Base-by-base conservation (phyloP, 352 stramenopile genomes). In the Phytophthora tubulina region DNA sequence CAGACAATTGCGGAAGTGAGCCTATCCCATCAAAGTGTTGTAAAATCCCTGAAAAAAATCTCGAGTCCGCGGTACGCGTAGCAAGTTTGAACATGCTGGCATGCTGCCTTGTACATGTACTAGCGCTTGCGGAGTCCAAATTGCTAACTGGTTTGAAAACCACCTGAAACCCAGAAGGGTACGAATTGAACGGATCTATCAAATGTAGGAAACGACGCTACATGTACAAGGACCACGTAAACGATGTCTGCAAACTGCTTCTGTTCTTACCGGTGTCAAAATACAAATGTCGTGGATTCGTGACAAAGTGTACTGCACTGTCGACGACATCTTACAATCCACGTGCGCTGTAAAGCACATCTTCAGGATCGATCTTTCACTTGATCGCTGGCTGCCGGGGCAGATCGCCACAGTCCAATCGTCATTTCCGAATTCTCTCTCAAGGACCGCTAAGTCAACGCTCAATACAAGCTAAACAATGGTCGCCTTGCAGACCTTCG, bases 321-420 rank as follows among this genome's bases (percentile, higher is more conserved):
- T 56, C 41, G 41, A 62, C 42, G 31, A 63, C 45, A 58, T 51
- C 30, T 21, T 64, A 44, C 57, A 64, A 46, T 51, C 35, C 36
- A 32, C 14, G 9, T 42, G 8, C 45, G n/a, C 32, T 41, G 33
- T 65, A 32, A 50, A 59, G 36, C 46, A 67, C 48, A 67, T 60
- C 59, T 32, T 67, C n/a, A n/a, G 60, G 60, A 51, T 60, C 49
- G 38, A 49, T 67, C 38, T 41, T 54, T 69, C 62, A 39, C 31
- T 62, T 11, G 62, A 55, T 69, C 62, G 62, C 49, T 38, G 44
- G 21, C 45, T 17, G 39, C 31, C 11, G 17, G 14, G 4, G 8
- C 39, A 45, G 33, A 17, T 3, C 9, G 31, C 3, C n/a, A 31
- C 39, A n/a, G 41, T 27, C 52, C 44, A 36, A 39, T 63, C 44